These are phyloP conservation scores for Diaporthe destruens DNA, from an alignment of 2,329 filamentous ascomycete species.

Conservation along the genomic window DNA sequence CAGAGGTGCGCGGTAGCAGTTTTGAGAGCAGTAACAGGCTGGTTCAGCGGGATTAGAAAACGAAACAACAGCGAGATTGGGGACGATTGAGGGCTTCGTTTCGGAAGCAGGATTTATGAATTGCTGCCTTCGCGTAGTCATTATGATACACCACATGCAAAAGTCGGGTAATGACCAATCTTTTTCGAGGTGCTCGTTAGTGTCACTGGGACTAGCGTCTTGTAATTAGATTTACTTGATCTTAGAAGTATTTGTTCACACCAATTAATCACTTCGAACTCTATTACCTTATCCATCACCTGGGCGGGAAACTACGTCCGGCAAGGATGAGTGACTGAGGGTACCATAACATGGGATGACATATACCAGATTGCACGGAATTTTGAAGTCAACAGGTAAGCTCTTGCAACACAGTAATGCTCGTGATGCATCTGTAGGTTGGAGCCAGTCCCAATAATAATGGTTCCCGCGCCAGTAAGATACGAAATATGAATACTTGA, in stretches of 20 bases:
- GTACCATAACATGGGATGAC: too few relatives aligned
- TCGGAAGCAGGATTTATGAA: not conserved
- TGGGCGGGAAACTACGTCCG: too few relatives aligned
- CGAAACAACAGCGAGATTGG: not conserved
- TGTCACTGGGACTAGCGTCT: not conserved
- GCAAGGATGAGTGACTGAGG: not conserved
- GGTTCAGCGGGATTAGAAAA: not conserved
- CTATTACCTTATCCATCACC: not conserved
- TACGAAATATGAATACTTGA: not conserved
- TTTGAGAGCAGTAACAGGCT: not conserved
- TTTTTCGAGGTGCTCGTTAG: not conserved
- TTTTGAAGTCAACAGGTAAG: not conserved
- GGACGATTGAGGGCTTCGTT: not conserved
- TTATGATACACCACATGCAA: too few relatives aligned
- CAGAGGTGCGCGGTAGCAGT: slow-evolving; percentile 24
- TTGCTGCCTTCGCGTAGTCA: not conserved
- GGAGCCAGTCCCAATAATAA: not conserved
- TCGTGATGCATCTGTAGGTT: not conserved
- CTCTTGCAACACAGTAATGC: not conserved
- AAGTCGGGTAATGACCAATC: not conserved
- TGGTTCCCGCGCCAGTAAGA: not conserved
- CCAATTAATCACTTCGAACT: too few relatives aligned
- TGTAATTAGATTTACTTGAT: not conserved
- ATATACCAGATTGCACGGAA: too few relatives aligned
- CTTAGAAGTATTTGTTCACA: too few relatives aligned